Percentiles rank a stretch among this genome's conserved stretches.
Evolutionary conservation across 2,329 filamentous ascomycete genomes (phyloP).

Genomic region (Pezicula neosporulosa): DNA sequence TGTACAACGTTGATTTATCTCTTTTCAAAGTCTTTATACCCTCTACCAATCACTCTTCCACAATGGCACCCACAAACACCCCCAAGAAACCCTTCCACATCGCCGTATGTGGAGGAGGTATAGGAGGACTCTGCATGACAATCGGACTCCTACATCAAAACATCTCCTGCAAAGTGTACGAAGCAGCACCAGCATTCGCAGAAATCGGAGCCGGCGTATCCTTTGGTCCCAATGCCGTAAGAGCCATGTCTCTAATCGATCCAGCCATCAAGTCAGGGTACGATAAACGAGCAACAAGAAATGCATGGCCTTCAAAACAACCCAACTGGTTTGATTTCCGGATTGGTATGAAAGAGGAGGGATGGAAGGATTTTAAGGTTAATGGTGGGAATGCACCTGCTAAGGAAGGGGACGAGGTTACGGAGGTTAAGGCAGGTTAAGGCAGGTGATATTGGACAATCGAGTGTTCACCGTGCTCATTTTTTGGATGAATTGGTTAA

Average conservation of each 20-base stretch:
- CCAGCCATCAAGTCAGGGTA: conserved; percentile 21
- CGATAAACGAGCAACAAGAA: conserved; percentile 18
- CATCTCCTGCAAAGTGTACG: conserved; percentile 26
- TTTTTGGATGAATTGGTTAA: conserved; percentile 28
- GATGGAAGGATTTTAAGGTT: conserved; percentile 13
- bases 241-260: conserved; percentile 26
- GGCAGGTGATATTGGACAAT: conserved; percentile 19
- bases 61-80: background rate
- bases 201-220: conserved; percentile 29
- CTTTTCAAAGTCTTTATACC: too few species aligned
- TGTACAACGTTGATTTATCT: too few species aligned
- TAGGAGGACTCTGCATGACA: conserved; percentile 24
- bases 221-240: conserved; percentile 26
- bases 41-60: background rate
- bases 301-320: conserved; percentile 19
- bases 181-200: conserved; percentile 25
- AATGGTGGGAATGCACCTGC: conserved; percentile 5
- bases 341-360: conserved; percentile 18
- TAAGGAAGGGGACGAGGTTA: conserved; percentile 13
- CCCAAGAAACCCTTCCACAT: conserved; percentile 25
- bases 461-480: conserved; percentile 25
- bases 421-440: conserved; percentile 16
- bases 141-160: conserved; percentile 26
- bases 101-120: conserved; percentile 27
- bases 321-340: conserved; percentile 26